phyloP scores from a whole-genome alignment of 768 basidiomycete genomes.

The Lentinula sp. region DNA sequence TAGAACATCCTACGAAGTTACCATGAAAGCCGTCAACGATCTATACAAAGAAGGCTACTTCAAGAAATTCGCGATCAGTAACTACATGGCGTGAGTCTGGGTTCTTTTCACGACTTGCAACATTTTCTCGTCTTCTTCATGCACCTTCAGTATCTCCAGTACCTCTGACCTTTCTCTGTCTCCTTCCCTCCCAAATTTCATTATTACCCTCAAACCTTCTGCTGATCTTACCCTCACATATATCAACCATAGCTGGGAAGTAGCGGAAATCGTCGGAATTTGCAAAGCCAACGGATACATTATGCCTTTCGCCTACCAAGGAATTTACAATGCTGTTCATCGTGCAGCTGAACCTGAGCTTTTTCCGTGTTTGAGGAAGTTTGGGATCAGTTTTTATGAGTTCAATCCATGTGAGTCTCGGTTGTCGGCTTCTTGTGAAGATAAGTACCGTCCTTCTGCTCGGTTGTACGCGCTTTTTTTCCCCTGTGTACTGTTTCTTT shows the following conservation, averaged over 20 bases:
- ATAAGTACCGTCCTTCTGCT: too few relatives aligned
- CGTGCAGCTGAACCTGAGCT: constrained; percentile 36
- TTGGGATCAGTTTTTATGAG: constrained; percentile 47
- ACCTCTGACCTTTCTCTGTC: too few relatives aligned
- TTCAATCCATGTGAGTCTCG: constrained; percentile 46
- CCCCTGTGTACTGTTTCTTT: background rate
- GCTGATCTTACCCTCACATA: background rate
- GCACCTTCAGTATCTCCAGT: too few relatives aligned
- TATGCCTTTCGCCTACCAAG: constrained; percentile 55
- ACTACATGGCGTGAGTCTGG: constrained; percentile 46
- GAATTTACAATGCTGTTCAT: constrained; percentile 35
- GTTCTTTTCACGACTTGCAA: background rate
- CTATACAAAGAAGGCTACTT: constrained; percentile 54
- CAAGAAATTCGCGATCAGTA: constrained; percentile 60
- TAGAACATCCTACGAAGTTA: constrained; percentile 52
- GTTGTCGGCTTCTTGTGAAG: background rate
- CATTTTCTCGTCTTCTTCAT: too few relatives aligned
- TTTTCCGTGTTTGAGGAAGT: constrained; percentile 52
- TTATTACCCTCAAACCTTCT: background rate
- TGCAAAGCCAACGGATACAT: constrained; percentile 52
- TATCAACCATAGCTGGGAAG: constrained; percentile 40
- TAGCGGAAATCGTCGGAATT: constrained; percentile 55
- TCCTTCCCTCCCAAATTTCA: too few relatives aligned
- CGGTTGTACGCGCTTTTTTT: background rate
- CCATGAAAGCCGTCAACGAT: constrained; percentile 47